Base-by-base conservation (phyloP, 1,284 basidiomycete genomes). In the Leccinum huronense region DNA sequence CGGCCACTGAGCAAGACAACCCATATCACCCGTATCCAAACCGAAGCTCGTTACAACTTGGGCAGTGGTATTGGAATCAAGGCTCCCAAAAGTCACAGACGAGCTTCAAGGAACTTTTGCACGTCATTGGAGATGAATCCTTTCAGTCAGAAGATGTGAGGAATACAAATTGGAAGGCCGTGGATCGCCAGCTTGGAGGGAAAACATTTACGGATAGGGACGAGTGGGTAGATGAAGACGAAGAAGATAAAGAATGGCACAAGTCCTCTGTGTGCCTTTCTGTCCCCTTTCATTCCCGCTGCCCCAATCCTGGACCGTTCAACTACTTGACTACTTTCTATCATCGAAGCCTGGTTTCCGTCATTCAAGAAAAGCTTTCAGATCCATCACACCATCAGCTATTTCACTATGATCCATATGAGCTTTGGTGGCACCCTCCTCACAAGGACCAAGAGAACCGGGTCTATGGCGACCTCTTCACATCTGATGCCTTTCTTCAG, bases 21-120 rank as follows among this genome's bases (percentile, higher is more conserved):
- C 54, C 54, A 56, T 56, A 56, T 14, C 31, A 56, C 11, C 54
- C 54, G 3, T 56, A 56, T 56, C 54, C 31, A 6, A 56, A 56
- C 31, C 16, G 14, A 34, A 56, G 54, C 16, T 55, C 54, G 16
- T 34, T 56, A 34, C 54, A 8, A 13, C 54, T 56, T 16, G 54
- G 31, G 10, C 54, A 34, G 30, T 56, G 54, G 54, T 56, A 56
- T 19, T 56, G 54, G 54, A 55, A 55, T 31, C 54, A 55, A 55
- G 31, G 54, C 33, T 34, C 54, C 14, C 54, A 55, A 19, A 55
- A 55, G 10, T 55, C 31, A 2, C 54, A 55, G 54, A 33, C 16
- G 31, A n/a, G 13, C 54, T 55, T 55, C 16, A 55, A 19, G 54
- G 54, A n/a, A 33, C 54, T 55, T 55, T 10, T 55, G 31, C 16